phyloP scores from a whole-genome alignment of 1,284 basidiomycete genomes.

The Heterobasidion irregulare region DNA sequence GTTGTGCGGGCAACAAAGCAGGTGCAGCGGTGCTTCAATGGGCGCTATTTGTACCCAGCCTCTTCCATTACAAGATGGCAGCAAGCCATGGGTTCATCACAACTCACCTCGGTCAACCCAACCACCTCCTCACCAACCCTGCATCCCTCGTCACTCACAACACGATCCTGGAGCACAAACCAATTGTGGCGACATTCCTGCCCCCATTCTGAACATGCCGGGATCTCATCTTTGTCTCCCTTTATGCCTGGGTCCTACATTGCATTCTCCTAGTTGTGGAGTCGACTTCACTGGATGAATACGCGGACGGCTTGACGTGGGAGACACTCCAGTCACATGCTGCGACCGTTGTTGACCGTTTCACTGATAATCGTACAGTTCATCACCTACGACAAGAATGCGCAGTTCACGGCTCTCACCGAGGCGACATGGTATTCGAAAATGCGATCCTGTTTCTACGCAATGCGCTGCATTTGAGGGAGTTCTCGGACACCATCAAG shows the following conservation, averaged over 20 bases:
- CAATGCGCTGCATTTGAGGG: conserved; percentile 24
- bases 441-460: conserved; percentile 26
- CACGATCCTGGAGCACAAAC: conserved; percentile 17
- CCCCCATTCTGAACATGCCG: conserved; percentile 24
- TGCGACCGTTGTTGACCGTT: background rate
- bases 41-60: conserved; percentile 22
- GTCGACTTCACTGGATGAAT: conserved; percentile 17
- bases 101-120: conserved; percentile 21
- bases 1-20: conserved; percentile 27
- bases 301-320: conserved; percentile 11
- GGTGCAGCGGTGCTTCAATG: conserved; percentile 19
- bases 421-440: conserved; percentile 28
- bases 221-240: conserved; percentile 27
- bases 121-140: conserved; percentile 2
- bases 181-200: conserved; percentile 22
- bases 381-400: conserved; percentile 11
- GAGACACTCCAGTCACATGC: conserved; percentile 6
- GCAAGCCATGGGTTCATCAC: conserved; percentile 21
- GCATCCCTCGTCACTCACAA: conserved; percentile 5
- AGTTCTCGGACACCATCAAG: conserved; percentile 27
- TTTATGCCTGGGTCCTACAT: conserved; percentile 25
- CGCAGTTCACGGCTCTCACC: background rate
- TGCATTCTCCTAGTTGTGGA: conserved; percentile 26
- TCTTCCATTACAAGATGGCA: conserved; percentile 32
- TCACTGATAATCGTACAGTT: background rate